Base-by-base conservation (phyloP, 495 filamentous ascomycete genomes). In the Hyaloscypha hepaticicola region DNA sequence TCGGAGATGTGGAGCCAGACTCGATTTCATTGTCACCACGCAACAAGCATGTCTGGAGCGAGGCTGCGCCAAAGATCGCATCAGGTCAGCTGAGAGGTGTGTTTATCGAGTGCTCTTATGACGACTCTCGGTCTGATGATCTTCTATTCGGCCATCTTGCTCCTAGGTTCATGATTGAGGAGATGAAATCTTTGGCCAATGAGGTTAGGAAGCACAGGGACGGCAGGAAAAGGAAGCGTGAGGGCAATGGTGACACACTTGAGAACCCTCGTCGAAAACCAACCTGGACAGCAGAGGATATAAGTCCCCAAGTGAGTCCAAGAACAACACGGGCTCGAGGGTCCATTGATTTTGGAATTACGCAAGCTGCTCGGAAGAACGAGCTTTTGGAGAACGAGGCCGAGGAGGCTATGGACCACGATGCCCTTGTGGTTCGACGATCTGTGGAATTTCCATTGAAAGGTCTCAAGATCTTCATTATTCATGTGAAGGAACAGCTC, bases 1-100 rank as follows among this genome's bases (percentile, higher is more conserved):
- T 96, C 72, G 95, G 95, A 48, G 95, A 99, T 69, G 88, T 98
- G 38, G 95, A 99, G 72, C 93, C 95, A 9, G 95, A 99, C 72
- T 86, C 86, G 11, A 75, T 97, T 52, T 94, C 92, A 0, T 74
- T 92, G 4, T 86, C 84, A 4, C 91, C 92, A n/a, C 87, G 91
- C 31, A 99, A 92, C 66, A 77, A 76, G 34, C 79, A 77, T 11
- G 86, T 98, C 12, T 99, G 95, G 95, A 79, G 81, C 52, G 87
- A 92, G 68, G 93, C 94, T 1, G 96, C 92, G 0, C 87, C 87
- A 11, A 96, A 95, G 70, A 85, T 98, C 24, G 85, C 78, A 4
- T 73, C 77, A 1, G 89, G 90, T 1, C 77, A 80, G 12, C 81
- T 99, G 1, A 78, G 79, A 1, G 93, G 88, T 11, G 88, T 99